Conservation (phyloP, 192 early-diverging fungal genomes). For the Coemansia sp. region DNA sequence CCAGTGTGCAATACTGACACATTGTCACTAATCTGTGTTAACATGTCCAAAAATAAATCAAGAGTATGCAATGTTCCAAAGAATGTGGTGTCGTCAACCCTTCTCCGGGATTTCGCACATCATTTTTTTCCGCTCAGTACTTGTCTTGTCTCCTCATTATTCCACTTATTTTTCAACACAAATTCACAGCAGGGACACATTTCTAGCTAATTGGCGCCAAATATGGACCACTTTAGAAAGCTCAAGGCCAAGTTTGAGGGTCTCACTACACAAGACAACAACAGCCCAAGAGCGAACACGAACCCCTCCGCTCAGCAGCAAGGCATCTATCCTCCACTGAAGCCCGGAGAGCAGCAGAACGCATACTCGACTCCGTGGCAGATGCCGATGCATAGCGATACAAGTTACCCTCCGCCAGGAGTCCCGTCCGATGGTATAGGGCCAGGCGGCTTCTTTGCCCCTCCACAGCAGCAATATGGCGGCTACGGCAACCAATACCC, state of each 20-base stretch:
- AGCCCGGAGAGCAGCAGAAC: neutral
- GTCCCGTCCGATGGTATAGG: slow-evolving; percentile 9
- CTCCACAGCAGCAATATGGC: slow-evolving; percentile 8
- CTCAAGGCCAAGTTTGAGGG: slow-evolving; percentile 46
- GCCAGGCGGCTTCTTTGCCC: slow-evolving; percentile 29
- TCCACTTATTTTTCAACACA: neutral
- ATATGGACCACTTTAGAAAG: slow-evolving; percentile 34
- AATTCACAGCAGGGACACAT: neutral
- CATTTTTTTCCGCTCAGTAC: too few relatives aligned
- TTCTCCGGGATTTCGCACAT: too few relatives aligned
- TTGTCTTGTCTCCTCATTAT: neutral
- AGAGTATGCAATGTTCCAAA: too few relatives aligned
- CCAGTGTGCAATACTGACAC: too few relatives aligned
- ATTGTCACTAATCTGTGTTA: too few relatives aligned
- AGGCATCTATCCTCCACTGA: neutral
- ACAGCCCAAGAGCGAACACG: neutral
- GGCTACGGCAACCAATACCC: neutral
- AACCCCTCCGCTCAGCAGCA: neutral
- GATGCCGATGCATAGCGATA: neutral
- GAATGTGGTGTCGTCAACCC: too few relatives aligned
- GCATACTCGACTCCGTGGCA: neutral
- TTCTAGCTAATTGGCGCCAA: neutral
- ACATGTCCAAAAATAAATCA: too few relatives aligned
- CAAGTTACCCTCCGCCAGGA: neutral
- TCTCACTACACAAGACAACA: slow-evolving; percentile 8